Evolutionary conservation across 176 grass and related monocot genomes (phyloP), one percentile per base, ranked within the genome.

Genomic region (Lolium perenne): DNA sequence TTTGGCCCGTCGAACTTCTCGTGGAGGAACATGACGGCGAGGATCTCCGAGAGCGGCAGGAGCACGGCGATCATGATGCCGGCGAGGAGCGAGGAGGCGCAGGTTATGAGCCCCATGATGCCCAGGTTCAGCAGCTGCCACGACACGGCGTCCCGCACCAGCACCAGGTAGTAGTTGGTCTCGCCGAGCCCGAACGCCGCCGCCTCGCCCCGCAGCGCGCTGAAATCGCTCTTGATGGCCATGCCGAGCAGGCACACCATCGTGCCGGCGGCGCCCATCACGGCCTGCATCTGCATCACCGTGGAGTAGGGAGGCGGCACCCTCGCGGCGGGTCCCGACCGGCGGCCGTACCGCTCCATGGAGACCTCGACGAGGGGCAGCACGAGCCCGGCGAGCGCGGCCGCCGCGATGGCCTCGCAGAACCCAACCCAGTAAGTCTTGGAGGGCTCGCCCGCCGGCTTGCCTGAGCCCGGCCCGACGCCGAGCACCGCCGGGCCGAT

Each of bases 1-100:
- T 97, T 97, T 1, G 68, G 48, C 17, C 87, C 90, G 38, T 86
- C 86, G 53, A 97, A 97, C 45, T 97, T 97, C 87, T 97, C 92
- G 1, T 81, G 84, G 46, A 97, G 89, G 82, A 97, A 95, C 68
- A 95, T 45, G 79, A 93, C 87, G 0, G 91, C 74, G 26, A 95
- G 74, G 32, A 95, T 14, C 80, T 97, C 82, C 3, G 91, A 84
- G 7, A 97, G 55, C 0, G 91, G 95, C 22, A 97, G 59, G 16
- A 92, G 71, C 4, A 93, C 26, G 13, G 91, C 92, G 63, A 88
- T 58, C 90, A 93, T 91, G 71, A 97, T 88, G 51, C 92, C 95
- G 17, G 91, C 82, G 26, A 93, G 88, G 6, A 97, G 89, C 17
- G 91, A 85, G 47, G 93, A 93, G 20, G 90, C 85, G 75, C 84